Percentiles rank a stretch among this genome's conserved stretches.
Evolutionary conservation across 345 rosid genomes (phyloP).

Genomic region (Raphanus sativus): DNA sequence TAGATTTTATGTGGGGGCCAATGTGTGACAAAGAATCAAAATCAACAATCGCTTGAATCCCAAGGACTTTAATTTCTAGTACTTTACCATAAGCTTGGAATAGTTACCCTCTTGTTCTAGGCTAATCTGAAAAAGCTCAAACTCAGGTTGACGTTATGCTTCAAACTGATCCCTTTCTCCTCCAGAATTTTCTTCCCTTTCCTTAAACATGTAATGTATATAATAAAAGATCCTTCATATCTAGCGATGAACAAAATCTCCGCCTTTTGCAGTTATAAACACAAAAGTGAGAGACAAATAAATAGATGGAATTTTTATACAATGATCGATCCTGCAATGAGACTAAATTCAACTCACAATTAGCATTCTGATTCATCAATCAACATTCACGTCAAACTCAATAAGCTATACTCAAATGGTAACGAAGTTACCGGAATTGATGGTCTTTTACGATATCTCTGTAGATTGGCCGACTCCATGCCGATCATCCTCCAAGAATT

Average conservation of each 20-base stretch:
- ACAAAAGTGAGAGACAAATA: neutral
- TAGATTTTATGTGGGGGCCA: neutral
- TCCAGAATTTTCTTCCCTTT: neutral
- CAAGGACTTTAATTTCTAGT: neutral
- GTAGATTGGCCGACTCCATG: too few relatives aligned
- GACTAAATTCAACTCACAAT: neutral
- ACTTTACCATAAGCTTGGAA: constrained; percentile 37
- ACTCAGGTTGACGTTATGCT: neutral
- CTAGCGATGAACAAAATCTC: neutral
- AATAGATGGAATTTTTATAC: neutral
- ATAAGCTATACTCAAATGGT: too few relatives aligned
- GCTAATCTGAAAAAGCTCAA: neutral
- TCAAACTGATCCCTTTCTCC: neutral
- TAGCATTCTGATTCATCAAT: neutral
- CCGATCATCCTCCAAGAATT: too few relatives aligned
- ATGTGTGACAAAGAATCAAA: neutral
- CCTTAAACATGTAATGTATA: neutral
- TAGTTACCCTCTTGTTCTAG: constrained; percentile 38
- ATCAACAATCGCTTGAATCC: neutral
- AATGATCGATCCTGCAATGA: neutral
- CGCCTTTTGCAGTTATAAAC: neutral
- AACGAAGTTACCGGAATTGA: too few relatives aligned
- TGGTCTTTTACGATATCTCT: neutral
- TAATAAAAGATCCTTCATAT: neutral
- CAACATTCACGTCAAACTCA: neutral